A percentile compares a stretch with the other conserved stretches of the same genome.
These are phyloP conservation scores for Hericium coralloides DNA, from an alignment of 768 basidiomycete species.

Conservation along the genomic window DNA sequence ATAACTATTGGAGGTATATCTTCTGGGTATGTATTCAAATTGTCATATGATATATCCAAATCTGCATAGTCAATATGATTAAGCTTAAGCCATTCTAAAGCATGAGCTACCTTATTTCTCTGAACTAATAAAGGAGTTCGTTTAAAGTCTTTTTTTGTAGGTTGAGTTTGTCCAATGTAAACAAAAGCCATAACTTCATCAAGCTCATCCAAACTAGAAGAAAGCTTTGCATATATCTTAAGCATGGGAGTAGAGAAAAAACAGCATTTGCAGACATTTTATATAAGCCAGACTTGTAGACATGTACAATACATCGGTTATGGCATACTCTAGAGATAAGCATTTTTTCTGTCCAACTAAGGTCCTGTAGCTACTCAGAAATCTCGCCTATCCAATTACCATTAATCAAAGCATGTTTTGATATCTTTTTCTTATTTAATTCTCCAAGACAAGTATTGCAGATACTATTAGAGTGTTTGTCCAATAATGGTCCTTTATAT, in stretches of 20 bases:
- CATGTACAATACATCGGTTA: slow-evolving; percentile 24
- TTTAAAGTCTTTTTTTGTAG: slow-evolving; percentile 20
- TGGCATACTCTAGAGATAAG: slow-evolving; percentile 20
- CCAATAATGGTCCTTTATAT: neutral
- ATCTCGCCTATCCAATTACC: slow-evolving; percentile 29
- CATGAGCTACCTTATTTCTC: slow-evolving; percentile 8
- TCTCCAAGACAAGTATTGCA: neutral
- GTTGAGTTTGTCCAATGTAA: slow-evolving; percentile 20
- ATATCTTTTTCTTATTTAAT: slow-evolving; percentile 10
- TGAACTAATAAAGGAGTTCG: slow-evolving; percentile 16
- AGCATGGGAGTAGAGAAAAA: slow-evolving; percentile 7
- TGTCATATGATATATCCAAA: slow-evolving; percentile 4
- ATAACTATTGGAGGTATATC: slow-evolving; percentile 2
- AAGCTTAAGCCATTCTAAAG: slow-evolving; percentile 15
- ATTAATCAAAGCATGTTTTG: slow-evolving; percentile 23
- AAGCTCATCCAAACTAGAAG: slow-evolving; percentile 9
- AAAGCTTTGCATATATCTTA: slow-evolving; percentile 7
- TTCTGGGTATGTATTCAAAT: slow-evolving; percentile 4
- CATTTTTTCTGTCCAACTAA: slow-evolving; percentile 25
- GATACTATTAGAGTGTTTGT: too few species aligned
- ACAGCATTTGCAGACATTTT: slow-evolving; percentile 14
- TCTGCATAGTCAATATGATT: slow-evolving; percentile 13
- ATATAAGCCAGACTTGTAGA: slow-evolving; percentile 19
- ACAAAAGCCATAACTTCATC: slow-evolving; percentile 21
- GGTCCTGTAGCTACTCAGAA: slow-evolving; percentile 17